Percentiles rank a stretch among this genome's conserved stretches.
These are phyloP conservation scores for Flaveria ramosissima DNA, from an alignment of 129 eudicot genomes.

Conservation along the genomic window DNA sequence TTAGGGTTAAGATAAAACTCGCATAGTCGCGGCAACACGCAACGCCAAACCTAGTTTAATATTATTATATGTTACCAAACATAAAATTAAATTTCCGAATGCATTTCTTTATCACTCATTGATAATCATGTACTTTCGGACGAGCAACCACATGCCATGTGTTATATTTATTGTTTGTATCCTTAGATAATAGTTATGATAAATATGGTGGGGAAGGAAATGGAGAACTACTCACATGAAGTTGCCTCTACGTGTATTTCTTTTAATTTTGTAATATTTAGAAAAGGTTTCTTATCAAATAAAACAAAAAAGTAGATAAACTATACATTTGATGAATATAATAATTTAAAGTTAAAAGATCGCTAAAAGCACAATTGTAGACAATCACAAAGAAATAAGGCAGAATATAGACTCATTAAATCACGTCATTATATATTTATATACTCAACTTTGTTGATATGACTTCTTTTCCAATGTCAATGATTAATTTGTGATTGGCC, in stretches of 20 bases:
- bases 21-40: too few relatives aligned
- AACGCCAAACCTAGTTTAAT: too few relatives aligned
- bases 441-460: too few relatives aligned
- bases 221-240: conserved; percentile 22
- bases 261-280: not conserved
- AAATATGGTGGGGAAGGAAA: conserved; percentile 24
- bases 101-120: conserved; percentile 3
- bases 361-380: not conserved
- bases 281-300: not conserved
- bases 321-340: not conserved
- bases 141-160: conserved; percentile 21
- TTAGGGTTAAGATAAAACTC: too few relatives aligned
- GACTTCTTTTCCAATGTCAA: too few relatives aligned
- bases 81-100: not conserved
- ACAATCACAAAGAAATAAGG: too few relatives aligned
- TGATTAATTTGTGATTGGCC: too few relatives aligned
- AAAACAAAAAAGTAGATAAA: not conserved
- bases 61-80: not conserved
- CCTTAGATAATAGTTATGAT: conserved; percentile 3
- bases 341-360: not conserved
- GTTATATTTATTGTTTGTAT: conserved; percentile 23
- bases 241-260: not conserved
- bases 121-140: conserved; percentile 9
- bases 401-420: too few relatives aligned
- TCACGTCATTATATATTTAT: too few relatives aligned